phyloP scores from a whole-genome alignment of 2,329 filamentous ascomycete genomes.

The Pseudogymnoascus sp. region DNA sequence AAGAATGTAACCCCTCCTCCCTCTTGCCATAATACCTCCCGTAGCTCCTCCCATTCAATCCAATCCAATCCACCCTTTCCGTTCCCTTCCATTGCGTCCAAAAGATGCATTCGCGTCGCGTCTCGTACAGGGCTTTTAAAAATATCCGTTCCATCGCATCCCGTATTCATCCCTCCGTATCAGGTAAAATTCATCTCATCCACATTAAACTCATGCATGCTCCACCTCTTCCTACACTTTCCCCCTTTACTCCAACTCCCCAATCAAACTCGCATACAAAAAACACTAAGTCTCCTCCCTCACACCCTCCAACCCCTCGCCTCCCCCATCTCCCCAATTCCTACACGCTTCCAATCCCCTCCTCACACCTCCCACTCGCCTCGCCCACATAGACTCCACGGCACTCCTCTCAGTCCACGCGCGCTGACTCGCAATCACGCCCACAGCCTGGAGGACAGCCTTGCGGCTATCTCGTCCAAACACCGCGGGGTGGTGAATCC shows the following conservation, averaged over 20 bases:
- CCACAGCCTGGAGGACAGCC: slow-evolving; percentile 90
- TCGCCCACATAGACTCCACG: slow-evolving; percentile 84
- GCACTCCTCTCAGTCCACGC: slow-evolving; percentile 90
- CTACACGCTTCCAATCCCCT: slow-evolving; percentile 74
- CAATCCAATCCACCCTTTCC: neutral
- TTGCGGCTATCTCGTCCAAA: slow-evolving; percentile 93
- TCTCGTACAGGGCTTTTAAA: slow-evolving; percentile 6
- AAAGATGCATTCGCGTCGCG: neutral
- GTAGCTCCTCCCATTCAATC: neutral
- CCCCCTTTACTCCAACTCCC: neutral
- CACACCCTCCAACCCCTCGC: slow-evolving; percentile 43
- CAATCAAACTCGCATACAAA: neutral
- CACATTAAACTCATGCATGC: neutral
- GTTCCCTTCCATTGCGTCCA: neutral
- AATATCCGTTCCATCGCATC: neutral
- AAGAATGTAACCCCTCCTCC: neutral
- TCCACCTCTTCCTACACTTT: neutral
- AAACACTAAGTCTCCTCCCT: slow-evolving; percentile 2
- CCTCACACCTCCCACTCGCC: slow-evolving; percentile 73
- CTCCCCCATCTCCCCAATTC: slow-evolving; percentile 83
- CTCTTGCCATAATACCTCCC: neutral
- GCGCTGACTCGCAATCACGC: slow-evolving; percentile 89
- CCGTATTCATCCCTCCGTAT: neutral
- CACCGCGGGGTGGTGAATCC: slow-evolving; percentile 94
- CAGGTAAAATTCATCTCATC: slow-evolving; percentile 5